These are phyloP conservation scores for Endogone sp. DNA, from an alignment of 192 early-diverging fungal genomes.

Conservation along the genomic window DNA sequence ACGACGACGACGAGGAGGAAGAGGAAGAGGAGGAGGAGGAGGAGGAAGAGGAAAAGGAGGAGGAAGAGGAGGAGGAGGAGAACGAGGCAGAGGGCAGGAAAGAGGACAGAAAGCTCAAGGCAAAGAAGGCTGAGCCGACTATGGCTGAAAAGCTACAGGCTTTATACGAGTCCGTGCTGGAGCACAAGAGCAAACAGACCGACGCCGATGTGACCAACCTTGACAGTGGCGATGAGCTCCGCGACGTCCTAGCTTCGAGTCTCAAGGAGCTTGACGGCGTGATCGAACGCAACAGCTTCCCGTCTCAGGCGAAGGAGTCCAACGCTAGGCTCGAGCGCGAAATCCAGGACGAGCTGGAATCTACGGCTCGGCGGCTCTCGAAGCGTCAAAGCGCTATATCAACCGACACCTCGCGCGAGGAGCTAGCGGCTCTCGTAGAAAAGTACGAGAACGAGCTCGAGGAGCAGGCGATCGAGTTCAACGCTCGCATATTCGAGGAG, in stretches of 20 bases:
- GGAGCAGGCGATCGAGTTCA: conserved; percentile 1
- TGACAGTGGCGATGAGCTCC: conserved; percentile 3
- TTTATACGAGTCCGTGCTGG: too few relatives aligned
- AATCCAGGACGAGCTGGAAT: not conserved
- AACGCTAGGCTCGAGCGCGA: not conserved
- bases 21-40: not conserved
- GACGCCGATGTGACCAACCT: too few relatives aligned
- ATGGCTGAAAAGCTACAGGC: not conserved
- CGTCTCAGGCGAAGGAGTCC: not conserved
- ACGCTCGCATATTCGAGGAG: not conserved
- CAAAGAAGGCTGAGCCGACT: not conserved
- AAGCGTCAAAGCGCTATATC: not conserved
- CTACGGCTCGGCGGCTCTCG: not conserved
- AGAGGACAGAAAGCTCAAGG: not conserved
- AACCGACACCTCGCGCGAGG: not conserved
- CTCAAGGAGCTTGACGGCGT: conserved; percentile 1
- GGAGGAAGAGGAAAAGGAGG: not conserved
- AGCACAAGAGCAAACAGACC: too few relatives aligned
- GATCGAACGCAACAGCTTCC: conserved; percentile 4
- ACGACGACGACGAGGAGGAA: not conserved
- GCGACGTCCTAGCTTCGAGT: conserved; percentile 11
- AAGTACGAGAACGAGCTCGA: conserved; percentile 7
- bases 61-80: not conserved
- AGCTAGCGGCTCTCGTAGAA: not conserved
- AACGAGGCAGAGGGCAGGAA: conserved; percentile 1